phyloP scores from a whole-genome alignment of 2,329 filamentous ascomycete species.

The Lecanicillium sp. region DNA sequence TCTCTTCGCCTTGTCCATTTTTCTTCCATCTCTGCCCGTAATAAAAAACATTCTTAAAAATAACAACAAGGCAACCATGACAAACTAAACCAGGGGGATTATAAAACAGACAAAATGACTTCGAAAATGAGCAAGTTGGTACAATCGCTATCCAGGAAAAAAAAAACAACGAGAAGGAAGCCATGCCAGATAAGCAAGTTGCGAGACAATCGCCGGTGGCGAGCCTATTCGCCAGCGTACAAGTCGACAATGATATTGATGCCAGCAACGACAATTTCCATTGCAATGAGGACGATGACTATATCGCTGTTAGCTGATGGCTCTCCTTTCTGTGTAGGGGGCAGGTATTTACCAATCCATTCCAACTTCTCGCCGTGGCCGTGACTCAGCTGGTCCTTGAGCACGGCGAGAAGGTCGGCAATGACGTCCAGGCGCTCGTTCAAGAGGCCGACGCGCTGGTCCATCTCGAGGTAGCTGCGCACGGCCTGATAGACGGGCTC shows the following conservation, averaged over 20 bases:
- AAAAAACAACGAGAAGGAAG: too few relatives aligned
- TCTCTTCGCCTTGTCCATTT: background rate
- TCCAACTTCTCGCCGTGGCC: constrained; percentile 85
- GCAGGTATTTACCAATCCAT: constrained; percentile 67
- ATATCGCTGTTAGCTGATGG: constrained; percentile 18
- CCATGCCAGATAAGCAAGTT: constrained; percentile 2
- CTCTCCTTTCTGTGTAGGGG: background rate
- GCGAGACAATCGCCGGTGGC: background rate
- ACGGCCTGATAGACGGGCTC: constrained; percentile 96
- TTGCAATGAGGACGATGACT: constrained; percentile 94
- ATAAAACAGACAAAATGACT: background rate
- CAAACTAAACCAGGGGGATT: too few relatives aligned
- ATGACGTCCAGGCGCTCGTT: constrained; percentile 89
- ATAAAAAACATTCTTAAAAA: background rate
- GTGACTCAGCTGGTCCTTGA: constrained; percentile 93
- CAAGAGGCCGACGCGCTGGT: constrained; percentile 82
- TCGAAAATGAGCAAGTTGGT: background rate
- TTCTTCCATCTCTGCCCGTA: background rate
- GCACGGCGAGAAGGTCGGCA: constrained; percentile 79
- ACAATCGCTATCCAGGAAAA: constrained; percentile 10
- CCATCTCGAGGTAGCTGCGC: constrained; percentile 94
- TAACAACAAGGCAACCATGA: background rate
- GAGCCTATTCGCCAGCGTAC: constrained; percentile 47
- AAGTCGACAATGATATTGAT: constrained; percentile 95
- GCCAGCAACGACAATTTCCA: constrained; percentile 85